Conservation (phyloP, 2,329 filamentous ascomycete genomes). For the Pseudonectria buxi region DNA sequence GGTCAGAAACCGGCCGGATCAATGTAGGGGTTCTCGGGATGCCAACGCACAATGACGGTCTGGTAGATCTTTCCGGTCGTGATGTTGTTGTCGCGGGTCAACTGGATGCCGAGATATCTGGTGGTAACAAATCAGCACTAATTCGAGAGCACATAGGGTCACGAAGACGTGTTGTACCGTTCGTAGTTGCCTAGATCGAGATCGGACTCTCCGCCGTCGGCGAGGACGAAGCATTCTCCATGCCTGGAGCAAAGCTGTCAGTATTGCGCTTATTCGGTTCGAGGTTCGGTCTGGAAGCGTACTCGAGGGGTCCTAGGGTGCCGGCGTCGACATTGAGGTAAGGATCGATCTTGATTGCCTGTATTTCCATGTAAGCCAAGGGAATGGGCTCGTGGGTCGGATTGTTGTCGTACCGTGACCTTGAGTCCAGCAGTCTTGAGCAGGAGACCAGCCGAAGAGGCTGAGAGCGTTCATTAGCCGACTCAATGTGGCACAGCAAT, state of each 20-base stretch:
- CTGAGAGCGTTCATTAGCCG: conserved; percentile 3
- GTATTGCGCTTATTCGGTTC: neutral
- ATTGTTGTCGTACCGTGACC: conserved; percentile 39
- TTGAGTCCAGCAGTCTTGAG: conserved; percentile 76
- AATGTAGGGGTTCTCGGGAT: neutral
- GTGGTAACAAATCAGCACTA: neutral
- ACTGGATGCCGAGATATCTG: conserved; percentile 69
- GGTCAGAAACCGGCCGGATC: conserved; percentile 4
- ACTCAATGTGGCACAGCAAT: no score
- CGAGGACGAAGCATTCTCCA: conserved; percentile 83
- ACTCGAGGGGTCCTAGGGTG: conserved; percentile 26
- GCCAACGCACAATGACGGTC: conserved; percentile 63
- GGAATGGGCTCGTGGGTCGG: neutral
- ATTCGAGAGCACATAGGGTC: neutral
- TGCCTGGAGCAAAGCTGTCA: conserved; percentile 46
- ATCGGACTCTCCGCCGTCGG: conserved; percentile 52
- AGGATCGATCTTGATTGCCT: conserved; percentile 43
- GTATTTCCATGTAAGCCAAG: conserved; percentile 2
- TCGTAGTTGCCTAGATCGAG: conserved; percentile 54
- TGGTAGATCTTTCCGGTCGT: conserved; percentile 96
- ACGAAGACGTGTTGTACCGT: conserved; percentile 21
- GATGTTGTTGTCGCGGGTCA: conserved; percentile 88
- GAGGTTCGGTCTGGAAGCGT: conserved; percentile 5
- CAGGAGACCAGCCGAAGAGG: conserved; percentile 52
- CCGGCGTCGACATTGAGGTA: conserved; percentile 36